Base-by-base conservation (phyloP, 306 rosid genomes). In the Begonia masoniana region DNA sequence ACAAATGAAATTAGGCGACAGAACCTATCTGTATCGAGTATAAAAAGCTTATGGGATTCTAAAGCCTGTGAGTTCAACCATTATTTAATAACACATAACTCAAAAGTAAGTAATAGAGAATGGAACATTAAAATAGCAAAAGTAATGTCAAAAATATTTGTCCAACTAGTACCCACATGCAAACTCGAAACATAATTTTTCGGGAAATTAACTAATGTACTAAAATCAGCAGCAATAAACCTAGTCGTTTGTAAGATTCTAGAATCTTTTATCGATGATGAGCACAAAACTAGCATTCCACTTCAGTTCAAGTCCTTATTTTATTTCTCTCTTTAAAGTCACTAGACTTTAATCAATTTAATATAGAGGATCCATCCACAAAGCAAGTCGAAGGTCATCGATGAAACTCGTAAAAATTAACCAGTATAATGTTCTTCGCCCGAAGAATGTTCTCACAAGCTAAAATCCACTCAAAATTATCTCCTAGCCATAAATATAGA, bases 121-220 rank as follows among this genome's bases (percentile, higher is more conserved):
- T 1, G 46, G 12, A 12, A 12, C 9, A 42, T 7, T 42, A 7
- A 7, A 7, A 42, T 42, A 9, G 11, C 12, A 42, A 42, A 42
- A 42, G 3, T 9, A 9, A 42, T 42, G 46, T 65, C 53, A 68
- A 52, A 69, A 52, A 70, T 67, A 65, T 39, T 51, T 60, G 67
- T 63, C 23, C 2, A 61, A 57, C 67, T 41, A 50, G 47, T 53
- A 41, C 51, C 14, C 74, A 74, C 72, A 67, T 63, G 77, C 67
- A 61, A 62, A 69, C 67, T 63, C 75, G 65, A 61, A 62, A 69
- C 67, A 68, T 71, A 62, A 67, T 66, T 62, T 74, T 56, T 68
- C 60, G 68, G 17, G 54, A 65, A 57, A 52, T 45, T 42, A 51
- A 65, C 68, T 21, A 21, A 7, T 65, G 75, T 65, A 62, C 77